Conservation (phyloP, 2,329 filamentous ascomycete species). For the Diplodia mutila region DNA sequence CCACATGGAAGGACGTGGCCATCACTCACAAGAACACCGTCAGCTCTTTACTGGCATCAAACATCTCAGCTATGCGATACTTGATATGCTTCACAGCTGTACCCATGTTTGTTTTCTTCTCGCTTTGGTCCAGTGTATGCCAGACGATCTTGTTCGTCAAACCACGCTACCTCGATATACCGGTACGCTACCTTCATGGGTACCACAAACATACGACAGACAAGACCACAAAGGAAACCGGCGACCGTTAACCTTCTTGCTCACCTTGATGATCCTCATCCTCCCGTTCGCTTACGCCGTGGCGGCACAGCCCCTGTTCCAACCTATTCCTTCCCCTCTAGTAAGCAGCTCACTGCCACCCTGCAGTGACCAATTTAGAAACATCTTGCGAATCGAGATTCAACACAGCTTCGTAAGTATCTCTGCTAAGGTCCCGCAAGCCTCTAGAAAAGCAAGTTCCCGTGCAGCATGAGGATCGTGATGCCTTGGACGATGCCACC, state of each 20-base stretch:
- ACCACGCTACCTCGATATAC: neutral
- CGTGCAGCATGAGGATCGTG: neutral
- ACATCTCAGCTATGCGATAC: neutral
- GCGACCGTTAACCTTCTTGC: neutral
- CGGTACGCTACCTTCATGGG: neutral
- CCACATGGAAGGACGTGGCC: neutral
- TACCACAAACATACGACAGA: neutral
- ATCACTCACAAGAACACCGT: neutral
- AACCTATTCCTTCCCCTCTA: neutral
- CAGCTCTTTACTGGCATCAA: neutral
- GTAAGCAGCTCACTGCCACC: neutral
- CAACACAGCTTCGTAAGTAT: neutral
- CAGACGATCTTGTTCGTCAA: neutral
- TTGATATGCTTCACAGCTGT: neutral
- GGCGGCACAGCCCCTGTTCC: neutral
- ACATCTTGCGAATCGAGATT: neutral
- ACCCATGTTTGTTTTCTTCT: neutral
- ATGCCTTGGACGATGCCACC: neutral
- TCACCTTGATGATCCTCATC: slow-evolving; percentile 7
- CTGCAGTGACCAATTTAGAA: neutral
- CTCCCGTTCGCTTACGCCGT: neutral
- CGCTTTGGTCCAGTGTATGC: neutral
- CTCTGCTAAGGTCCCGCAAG: neutral
- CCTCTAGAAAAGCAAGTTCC: neutral
- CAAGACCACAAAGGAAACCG: neutral